Evolutionary conservation across 139 green algal species (phyloP).

Genomic region (Trebouxia sp.): DNA sequence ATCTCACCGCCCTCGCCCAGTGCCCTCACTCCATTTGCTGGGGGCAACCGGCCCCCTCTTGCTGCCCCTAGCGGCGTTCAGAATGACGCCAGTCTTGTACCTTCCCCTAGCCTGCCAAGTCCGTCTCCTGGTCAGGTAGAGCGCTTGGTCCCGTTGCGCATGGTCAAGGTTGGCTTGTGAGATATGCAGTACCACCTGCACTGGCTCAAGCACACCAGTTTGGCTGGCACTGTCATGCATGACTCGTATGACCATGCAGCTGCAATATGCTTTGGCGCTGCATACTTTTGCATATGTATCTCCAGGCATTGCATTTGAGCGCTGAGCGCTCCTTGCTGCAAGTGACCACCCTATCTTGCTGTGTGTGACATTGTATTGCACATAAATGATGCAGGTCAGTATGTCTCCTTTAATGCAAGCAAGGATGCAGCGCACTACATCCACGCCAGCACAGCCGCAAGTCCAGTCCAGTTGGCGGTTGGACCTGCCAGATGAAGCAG

Average conservation of each 20-base stretch:
- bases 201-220: too few relatives aligned
- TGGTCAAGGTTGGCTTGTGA: too few relatives aligned
- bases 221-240: too few relatives aligned
- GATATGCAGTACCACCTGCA: too few relatives aligned
- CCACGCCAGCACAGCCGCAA: neutral
- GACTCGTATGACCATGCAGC: too few relatives aligned
- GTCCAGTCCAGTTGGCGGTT: neutral
- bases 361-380: neutral
- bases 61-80: neutral
- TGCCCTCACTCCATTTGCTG: neutral
- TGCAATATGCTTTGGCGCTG: too few relatives aligned
- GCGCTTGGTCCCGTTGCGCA: too few relatives aligned
- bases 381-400: neutral
- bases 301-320: too few relatives aligned
- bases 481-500: slow-evolving; percentile 1
- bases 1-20: slow-evolving; percentile 18
- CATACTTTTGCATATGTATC: too few relatives aligned
- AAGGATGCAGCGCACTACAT: neutral
- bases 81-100: neutral
- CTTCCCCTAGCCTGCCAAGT: slow-evolving; percentile 12
- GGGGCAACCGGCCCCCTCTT: neutral
- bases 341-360: neutral
- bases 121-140: too few relatives aligned
- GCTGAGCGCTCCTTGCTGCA: neutral
- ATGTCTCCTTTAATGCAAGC: neutral